A percentile compares a stretch with the other conserved stretches of the same genome.
These are phyloP conservation scores for Picea abies DNA, from an alignment of 83 land plant species.

Conservation along the genomic window DNA sequence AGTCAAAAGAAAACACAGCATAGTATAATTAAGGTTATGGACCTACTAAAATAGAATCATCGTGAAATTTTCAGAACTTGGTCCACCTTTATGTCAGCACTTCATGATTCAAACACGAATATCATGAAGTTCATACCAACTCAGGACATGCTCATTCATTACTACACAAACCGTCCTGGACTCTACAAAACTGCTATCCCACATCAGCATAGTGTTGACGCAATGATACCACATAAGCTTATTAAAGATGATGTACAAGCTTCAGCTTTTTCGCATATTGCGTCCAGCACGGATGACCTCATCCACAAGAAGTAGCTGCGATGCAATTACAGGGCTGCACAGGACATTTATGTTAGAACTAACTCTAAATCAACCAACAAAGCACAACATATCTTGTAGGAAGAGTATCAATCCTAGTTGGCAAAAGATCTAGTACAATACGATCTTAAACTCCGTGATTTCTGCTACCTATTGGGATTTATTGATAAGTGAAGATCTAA, in stretches of 20 bases:
- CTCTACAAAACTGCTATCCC: conserved; percentile 10
- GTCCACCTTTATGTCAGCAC: too few relatives aligned
- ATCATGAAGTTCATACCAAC: neutral
- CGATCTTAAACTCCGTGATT: neutral
- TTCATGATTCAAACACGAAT: too few relatives aligned
- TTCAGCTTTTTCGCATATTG: conserved; percentile 80
- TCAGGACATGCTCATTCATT: neutral
- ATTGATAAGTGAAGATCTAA: neutral
- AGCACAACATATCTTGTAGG: neutral
- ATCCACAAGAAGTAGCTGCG: conserved; percentile 92
- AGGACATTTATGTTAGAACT: conserved; percentile 12
- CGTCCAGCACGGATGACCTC: conserved; percentile 98
- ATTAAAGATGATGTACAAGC: neutral
- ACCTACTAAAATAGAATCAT: too few relatives aligned
- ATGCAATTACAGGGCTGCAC: conserved; percentile 94
- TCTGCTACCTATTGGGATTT: neutral
- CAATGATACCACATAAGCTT: neutral
- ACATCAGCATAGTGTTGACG: too few relatives aligned
- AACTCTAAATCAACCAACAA: conserved; percentile 6
- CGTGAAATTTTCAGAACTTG: too few relatives aligned
- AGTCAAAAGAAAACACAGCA: too few relatives aligned
- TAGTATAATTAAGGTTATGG: too few relatives aligned
- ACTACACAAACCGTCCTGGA: neutral
- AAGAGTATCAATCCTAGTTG: neutral
- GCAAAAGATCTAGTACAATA: neutral